Base-by-base conservation (phyloP, 129 eudicot genomes). In the Lonicera japonica region DNA sequence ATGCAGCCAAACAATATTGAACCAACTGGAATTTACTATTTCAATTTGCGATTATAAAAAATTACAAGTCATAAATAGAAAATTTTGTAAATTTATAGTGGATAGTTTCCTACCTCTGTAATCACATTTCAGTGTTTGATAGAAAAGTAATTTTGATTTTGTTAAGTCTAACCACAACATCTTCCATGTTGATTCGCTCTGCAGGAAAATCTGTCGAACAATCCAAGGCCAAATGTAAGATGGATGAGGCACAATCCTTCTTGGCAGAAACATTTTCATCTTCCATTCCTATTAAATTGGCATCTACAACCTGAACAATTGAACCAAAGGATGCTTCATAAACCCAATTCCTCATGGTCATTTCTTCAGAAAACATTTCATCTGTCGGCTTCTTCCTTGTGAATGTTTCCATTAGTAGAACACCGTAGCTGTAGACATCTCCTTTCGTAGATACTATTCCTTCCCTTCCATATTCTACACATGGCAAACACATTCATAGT, bases 351-450 rank as follows among this genome's bases (percentile, higher is more conserved):
- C 70, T 71, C 34, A 80, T 24, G 64, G 20, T 67, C 19, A 74
- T 21, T 13, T 58, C 67, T 1, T 34, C 67, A 0, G n/a, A 19
- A 58, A 73, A 73, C 24, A 56, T 25, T 36, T 39, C 78, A 48
- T 74, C 73, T 23, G 58, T 74, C 1, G 79, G 73, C 65, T 68
- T 67, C 53, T 54, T 74, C 16, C 73, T 29, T 15, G 73, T 67
- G 21, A 67, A 67, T 41, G 79, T 68, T 63, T 74, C 79, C 68
- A 73, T 60, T 68, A 73, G 13, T n/a, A 67, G 6, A 15, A 73
- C 56, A 1, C 73, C 72, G 41, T 21, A 73, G 36, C 77, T 71
- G 56, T 77, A 77, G 13, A 77, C 77, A 61, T 77, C 82, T n/a
- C 73, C 60, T 12, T 36, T 67, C 14, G 58, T 62, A 0, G 82